A percentile compares a stretch with the other conserved stretches of the same genome.
phyloP scores from a whole-genome alignment of 371 early-diverging fungal species.

The Entomophthora muscae region DNA sequence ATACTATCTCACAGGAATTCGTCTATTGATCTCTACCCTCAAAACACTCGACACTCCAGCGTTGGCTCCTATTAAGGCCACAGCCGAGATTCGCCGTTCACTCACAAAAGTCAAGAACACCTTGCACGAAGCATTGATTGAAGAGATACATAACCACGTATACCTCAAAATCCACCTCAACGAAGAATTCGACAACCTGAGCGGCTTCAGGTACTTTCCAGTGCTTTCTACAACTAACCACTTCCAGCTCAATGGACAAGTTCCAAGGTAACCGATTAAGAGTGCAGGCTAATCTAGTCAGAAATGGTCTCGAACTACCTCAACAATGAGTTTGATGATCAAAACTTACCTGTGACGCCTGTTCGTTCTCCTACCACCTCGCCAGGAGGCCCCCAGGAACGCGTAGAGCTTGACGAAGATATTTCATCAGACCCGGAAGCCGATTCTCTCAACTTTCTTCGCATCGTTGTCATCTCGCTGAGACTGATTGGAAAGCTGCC shows the following conservation, averaged over 20 bases:
- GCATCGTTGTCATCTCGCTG: slow-evolving; percentile 66
- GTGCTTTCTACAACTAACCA: too few relatives aligned
- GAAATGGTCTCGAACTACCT: background rate
- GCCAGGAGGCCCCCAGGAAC: background rate
- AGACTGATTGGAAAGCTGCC: slow-evolving; percentile 54
- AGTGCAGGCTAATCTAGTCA: background rate
- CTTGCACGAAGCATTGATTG: slow-evolving; percentile 59
- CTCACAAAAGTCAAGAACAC: slow-evolving; percentile 23
- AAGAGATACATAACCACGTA: slow-evolving; percentile 82
- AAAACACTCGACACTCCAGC: slow-evolving; percentile 51
- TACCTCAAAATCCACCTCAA: slow-evolving; percentile 61
- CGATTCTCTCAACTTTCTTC: slow-evolving; percentile 80
- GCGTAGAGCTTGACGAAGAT: slow-evolving; percentile 41
- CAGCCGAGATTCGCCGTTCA: slow-evolving; percentile 51
- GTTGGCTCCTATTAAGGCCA: slow-evolving; percentile 65
- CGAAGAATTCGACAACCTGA: slow-evolving; percentile 10
- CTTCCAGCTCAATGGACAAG: background rate
- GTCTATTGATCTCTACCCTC: slow-evolving; percentile 41
- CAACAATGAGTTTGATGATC: background rate
- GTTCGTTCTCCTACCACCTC: background rate
- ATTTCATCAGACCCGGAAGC: slow-evolving; percentile 64
- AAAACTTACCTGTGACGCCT: background rate
- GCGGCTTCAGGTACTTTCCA: background rate
- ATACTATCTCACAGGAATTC: slow-evolving; percentile 62
- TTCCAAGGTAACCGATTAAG: slow-evolving; percentile 2